Conservation (phyloP, 305 asterid species). For the Nicotiana rustica region DNA sequence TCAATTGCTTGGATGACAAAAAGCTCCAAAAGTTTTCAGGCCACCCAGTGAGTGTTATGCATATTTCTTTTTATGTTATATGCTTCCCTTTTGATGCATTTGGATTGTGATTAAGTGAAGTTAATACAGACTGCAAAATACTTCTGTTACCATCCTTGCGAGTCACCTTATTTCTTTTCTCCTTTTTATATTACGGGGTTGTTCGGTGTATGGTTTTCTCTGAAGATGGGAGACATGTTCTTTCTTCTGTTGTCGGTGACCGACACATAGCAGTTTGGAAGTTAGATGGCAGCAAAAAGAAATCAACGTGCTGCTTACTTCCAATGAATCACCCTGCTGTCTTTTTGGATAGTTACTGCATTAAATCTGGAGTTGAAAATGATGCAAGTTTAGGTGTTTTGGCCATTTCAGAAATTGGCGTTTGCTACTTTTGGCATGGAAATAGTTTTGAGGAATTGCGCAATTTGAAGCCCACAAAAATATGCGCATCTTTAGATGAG, state of each 20-base stretch:
- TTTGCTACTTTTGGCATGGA: slow-evolving; percentile 91
- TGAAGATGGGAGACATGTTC: slow-evolving; percentile 76
- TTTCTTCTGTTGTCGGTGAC: slow-evolving; percentile 83
- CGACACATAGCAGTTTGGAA: slow-evolving; percentile 85
- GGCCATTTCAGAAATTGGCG: slow-evolving; percentile 89
- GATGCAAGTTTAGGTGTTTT: slow-evolving; percentile 63
- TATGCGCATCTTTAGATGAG: slow-evolving; percentile 61
- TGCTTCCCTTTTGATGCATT: background rate
- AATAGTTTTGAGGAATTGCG: slow-evolving; percentile 66
- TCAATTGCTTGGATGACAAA: slow-evolving; percentile 65
- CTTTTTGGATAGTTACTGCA: slow-evolving; percentile 69
- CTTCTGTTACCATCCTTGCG: slow-evolving; percentile 10
- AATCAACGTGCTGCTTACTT: slow-evolving; percentile 66
- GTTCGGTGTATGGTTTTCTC: slow-evolving; percentile 87
- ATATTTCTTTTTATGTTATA: background rate
- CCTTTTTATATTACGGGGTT: slow-evolving; percentile 60
- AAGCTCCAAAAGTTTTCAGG: slow-evolving; percentile 89
- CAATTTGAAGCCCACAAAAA: slow-evolving; percentile 75
- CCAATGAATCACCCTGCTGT: slow-evolving; percentile 95
- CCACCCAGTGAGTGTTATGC: slow-evolving; percentile 81
- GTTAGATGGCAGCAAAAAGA: slow-evolving; percentile 72
- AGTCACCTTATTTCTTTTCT: slow-evolving; percentile 30
- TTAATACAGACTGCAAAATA: background rate
- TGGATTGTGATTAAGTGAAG: background rate
- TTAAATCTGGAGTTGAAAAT: slow-evolving; percentile 48